Percentiles rank a stretch among this genome's conserved stretches.
Conservation (phyloP, 2,329 filamentous ascomycete genomes). For the Colletotrichum viniferum region DNA sequence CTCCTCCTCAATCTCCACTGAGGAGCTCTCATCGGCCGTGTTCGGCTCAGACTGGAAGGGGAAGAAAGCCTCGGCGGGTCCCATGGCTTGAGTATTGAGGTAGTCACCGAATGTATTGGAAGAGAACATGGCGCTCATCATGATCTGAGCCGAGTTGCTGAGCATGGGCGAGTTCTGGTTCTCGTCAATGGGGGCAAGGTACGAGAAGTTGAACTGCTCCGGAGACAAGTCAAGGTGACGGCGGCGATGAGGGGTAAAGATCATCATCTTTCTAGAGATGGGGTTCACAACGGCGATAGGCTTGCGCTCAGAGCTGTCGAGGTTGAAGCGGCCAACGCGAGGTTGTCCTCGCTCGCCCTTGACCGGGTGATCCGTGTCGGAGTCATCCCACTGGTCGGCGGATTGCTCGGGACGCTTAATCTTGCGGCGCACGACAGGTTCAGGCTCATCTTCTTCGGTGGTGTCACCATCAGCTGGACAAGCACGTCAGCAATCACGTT, state of each 20-base stretch:
- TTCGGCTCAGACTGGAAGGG: constrained; percentile 68
- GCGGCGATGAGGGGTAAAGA: constrained; percentile 60
- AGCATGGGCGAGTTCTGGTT: constrained; percentile 59
- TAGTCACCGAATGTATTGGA: constrained; percentile 60
- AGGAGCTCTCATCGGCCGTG: constrained; percentile 53
- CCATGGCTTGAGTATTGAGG: constrained; percentile 69
- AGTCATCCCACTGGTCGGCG: constrained; percentile 39
- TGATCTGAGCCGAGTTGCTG: constrained; percentile 73
- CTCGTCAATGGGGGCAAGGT: constrained; percentile 37
- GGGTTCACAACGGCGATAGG: constrained; percentile 65
- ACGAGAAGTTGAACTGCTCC: constrained; percentile 58
- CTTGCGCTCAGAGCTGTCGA: constrained; percentile 59
- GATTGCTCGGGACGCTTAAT: constrained; percentile 42
- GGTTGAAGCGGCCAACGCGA: constrained; percentile 57
- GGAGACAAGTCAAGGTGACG: constrained; percentile 57
- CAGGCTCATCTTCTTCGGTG: constrained; percentile 63
- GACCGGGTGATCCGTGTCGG: constrained; percentile 55
- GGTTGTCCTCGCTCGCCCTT: constrained; percentile 56
- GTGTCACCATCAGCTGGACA: constrained; percentile 63
- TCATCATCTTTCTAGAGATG: constrained; percentile 65
- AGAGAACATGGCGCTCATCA: constrained; percentile 76
- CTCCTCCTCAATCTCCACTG: constrained; percentile 51
- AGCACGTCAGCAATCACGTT: constrained; percentile 17
- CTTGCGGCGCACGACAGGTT: constrained; percentile 53
- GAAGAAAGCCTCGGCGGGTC: constrained; percentile 78